Evolutionary conservation across 2,329 filamentous ascomycete genomes (phyloP).

Genomic region (Lasiodiplodia citricola): DNA sequence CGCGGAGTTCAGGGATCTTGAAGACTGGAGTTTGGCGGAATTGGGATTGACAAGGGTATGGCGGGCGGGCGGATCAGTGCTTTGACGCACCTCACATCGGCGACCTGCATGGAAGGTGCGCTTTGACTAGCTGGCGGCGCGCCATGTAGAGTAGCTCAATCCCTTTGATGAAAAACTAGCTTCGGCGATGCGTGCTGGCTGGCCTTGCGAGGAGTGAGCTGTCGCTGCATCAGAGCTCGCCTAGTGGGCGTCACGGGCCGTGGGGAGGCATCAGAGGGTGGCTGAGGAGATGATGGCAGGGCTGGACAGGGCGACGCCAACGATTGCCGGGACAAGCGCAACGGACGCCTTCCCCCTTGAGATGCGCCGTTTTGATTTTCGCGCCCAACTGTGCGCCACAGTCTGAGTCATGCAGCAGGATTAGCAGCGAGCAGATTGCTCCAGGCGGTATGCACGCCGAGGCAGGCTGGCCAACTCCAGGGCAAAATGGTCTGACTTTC

Average conservation of each 20-base stretch:
- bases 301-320: not conserved
- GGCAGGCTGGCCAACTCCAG: conserved; percentile 12
- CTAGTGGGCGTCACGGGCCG: conserved; percentile 4
- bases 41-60: conserved; percentile 15
- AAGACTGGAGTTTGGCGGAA: conserved; percentile 19
- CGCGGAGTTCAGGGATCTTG: conserved; percentile 24
- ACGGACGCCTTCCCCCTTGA: not conserved
- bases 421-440: conserved; percentile 14
- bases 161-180: conserved; percentile 7
- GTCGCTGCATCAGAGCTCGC: not conserved
- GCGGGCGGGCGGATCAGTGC: conserved; percentile 21
- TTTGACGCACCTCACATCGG: conserved; percentile 8
- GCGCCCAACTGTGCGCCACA: conserved; percentile 8
- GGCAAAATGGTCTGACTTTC: conserved; percentile 23
- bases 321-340: not conserved
- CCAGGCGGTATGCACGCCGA: conserved; percentile 20
- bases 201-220: not conserved
- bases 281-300: not conserved
- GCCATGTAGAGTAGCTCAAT: conserved; percentile 21
- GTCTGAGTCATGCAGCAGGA: conserved; percentile 5
- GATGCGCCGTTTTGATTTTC: conserved; percentile 14
- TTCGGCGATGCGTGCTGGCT: not conserved
- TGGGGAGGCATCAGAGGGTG: not conserved
- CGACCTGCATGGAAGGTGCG: not conserved
- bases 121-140: not conserved